phyloP scores from a whole-genome alignment of 345 rosid genomes.

The Heritiera fomes region DNA sequence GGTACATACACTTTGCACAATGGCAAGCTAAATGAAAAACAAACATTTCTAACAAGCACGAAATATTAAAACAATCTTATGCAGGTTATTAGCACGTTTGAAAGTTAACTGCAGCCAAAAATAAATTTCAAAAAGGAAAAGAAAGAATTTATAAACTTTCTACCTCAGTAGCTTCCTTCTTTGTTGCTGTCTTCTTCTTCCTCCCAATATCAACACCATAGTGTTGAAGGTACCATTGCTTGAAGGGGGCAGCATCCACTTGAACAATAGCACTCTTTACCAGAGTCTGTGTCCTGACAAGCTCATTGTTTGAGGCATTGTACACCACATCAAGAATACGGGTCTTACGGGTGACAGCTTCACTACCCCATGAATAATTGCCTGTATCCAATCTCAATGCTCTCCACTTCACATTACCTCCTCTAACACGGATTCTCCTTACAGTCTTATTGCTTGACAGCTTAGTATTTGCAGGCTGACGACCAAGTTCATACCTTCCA shows the following conservation, averaged over 20 bases:
- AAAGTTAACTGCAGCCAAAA: neutral
- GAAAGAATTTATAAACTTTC: neutral
- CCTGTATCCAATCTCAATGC: constrained; percentile 55
- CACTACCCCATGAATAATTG: constrained; percentile 59
- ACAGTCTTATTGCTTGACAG: constrained; percentile 55
- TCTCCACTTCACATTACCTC: constrained; percentile 62
- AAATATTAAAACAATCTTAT: neutral
- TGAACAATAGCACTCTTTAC: constrained; percentile 59
- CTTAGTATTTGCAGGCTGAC: constrained; percentile 53
- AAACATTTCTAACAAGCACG: neutral
- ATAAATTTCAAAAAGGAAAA: neutral
- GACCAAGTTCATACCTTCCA: constrained; percentile 48
- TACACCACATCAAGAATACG: constrained; percentile 56
- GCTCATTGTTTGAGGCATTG: constrained; percentile 58
- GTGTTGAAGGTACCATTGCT: constrained; percentile 57
- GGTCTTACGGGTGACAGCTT: constrained; percentile 55
- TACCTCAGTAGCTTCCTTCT: constrained; percentile 49
- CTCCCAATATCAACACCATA: constrained; percentile 52
- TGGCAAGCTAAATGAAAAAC: neutral
- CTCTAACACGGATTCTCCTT: constrained; percentile 52
- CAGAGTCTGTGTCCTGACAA: constrained; percentile 56
- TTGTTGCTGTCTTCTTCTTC: constrained; percentile 45
- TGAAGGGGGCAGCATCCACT: constrained; percentile 52
- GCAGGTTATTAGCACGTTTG: neutral
- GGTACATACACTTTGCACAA: neutral